Percentiles rank a stretch among this genome's conserved stretches.
Evolutionary conservation across 306 rosid species (phyloP).

Genomic region (Cucurbita pepo): DNA sequence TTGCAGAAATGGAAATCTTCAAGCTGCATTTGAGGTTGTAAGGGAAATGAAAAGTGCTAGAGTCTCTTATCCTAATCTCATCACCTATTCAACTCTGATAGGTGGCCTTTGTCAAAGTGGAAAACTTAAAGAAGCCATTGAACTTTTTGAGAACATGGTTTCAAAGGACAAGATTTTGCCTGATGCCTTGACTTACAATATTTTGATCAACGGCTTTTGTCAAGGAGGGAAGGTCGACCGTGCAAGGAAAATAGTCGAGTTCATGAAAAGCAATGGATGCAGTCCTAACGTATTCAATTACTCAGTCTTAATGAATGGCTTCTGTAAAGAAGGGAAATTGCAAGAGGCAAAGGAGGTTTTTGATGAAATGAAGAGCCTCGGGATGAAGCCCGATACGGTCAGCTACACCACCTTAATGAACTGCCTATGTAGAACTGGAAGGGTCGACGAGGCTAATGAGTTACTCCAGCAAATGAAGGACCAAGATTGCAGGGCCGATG

Average conservation of each 20-base stretch:
- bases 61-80: slow-evolving; percentile 50
- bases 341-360: slow-evolving; percentile 44
- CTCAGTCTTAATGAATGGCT: slow-evolving; percentile 55
- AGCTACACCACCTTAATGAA: slow-evolving; percentile 53
- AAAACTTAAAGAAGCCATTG: slow-evolving; percentile 62
- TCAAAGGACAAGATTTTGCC: slow-evolving; percentile 49
- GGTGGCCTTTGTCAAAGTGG: slow-evolving; percentile 59
- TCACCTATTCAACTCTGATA: slow-evolving; percentile 76
- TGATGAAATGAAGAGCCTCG: slow-evolving; percentile 39
- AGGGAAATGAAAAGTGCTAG: slow-evolving; percentile 47
- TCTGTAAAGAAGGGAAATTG: slow-evolving; percentile 37
- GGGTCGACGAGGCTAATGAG: slow-evolving; percentile 40
- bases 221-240: slow-evolving; percentile 40
- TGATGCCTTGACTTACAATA: slow-evolving; percentile 58
- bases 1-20: slow-evolving; percentile 60
- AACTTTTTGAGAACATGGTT: slow-evolving; percentile 68
- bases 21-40: slow-evolving; percentile 63
- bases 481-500: slow-evolving; percentile 37
- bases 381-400: slow-evolving; percentile 53
- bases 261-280: slow-evolving; percentile 73
- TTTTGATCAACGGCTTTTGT: slow-evolving; percentile 64
- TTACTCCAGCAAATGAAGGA: slow-evolving; percentile 65
- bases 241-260: slow-evolving; percentile 50
- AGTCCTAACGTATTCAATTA: slow-evolving; percentile 55
- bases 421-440: slow-evolving; percentile 43